Conservation (phyloP, 2,329 filamentous ascomycete genomes). For the Fusarium tricinctum region DNA sequence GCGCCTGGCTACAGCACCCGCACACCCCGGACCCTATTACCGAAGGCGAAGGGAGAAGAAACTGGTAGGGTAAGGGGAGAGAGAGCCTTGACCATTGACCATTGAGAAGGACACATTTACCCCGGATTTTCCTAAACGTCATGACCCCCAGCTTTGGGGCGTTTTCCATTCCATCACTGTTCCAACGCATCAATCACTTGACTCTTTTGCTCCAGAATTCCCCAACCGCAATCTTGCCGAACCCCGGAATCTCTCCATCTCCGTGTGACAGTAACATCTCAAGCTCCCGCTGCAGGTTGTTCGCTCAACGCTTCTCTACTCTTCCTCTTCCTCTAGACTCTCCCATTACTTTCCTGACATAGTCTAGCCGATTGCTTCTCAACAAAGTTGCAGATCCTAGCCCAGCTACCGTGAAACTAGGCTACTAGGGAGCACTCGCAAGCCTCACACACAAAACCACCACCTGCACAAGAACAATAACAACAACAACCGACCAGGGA, state of each 20-base stretch:
- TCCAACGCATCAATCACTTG: slow-evolving; percentile 29
- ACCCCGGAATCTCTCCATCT: slow-evolving; percentile 25
- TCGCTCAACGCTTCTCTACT: slow-evolving; percentile 3
- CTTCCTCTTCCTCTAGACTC: slow-evolving; percentile 13
- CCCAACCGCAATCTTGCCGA: slow-evolving; percentile 22
- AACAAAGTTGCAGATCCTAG: slow-evolving; percentile 39
- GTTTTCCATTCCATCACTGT: slow-evolving; percentile 11
- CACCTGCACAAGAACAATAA: slow-evolving; percentile 3
- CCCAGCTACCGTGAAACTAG: slow-evolving; percentile 26
- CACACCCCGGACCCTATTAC: slow-evolving; percentile 32
- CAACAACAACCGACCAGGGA: slow-evolving; percentile 5
- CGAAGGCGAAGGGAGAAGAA: background rate
- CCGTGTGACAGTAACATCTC: slow-evolving; percentile 18
- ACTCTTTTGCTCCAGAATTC: background rate
- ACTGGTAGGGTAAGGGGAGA: background rate
- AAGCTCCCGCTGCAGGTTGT: slow-evolving; percentile 3
- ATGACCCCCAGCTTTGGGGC: slow-evolving; percentile 24
- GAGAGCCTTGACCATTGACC: too few species aligned
- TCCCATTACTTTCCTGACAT: slow-evolving; percentile 37
- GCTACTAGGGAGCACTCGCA: slow-evolving; percentile 22
- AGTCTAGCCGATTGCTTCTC: slow-evolving; percentile 33
- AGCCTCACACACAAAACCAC: slow-evolving; percentile 25
- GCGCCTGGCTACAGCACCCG: slow-evolving; percentile 32
- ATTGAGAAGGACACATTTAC: slow-evolving; percentile 30
- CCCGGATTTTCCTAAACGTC: slow-evolving; percentile 46